phyloP scores from a whole-genome alignment of 352 stramenopile species.

The Hyaloperonospora brassicae region DNA sequence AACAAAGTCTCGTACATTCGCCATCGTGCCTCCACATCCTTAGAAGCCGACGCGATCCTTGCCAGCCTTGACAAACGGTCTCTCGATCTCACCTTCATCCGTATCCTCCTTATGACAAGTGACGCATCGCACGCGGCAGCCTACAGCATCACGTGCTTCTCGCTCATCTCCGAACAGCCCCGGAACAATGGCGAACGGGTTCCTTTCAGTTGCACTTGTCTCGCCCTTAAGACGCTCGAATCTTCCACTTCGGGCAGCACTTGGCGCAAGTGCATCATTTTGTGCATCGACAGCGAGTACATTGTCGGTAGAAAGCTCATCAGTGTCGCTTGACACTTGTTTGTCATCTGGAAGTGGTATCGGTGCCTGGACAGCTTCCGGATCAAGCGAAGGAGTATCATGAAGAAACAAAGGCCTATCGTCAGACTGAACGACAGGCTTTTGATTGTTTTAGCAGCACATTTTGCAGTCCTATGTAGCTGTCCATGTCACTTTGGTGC shows the following conservation, averaged over 20 bases:
- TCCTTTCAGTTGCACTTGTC: slow-evolving; percentile 48
- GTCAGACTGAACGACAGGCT: slow-evolving; percentile 7
- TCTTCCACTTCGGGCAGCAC: slow-evolving; percentile 9
- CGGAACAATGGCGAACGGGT: slow-evolving; percentile 52
- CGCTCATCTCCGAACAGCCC: too few relatives aligned
- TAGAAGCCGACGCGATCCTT: slow-evolving; percentile 59
- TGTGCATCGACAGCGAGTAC: neutral
- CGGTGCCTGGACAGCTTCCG: slow-evolving; percentile 25
- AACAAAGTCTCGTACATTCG: too few relatives aligned
- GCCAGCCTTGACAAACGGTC: slow-evolving; percentile 67
- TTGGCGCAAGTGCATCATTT: neutral
- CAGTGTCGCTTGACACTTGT: slow-evolving; percentile 1
- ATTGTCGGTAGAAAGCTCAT: slow-evolving; percentile 1
- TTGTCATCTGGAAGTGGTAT: neutral
- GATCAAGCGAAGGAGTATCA: slow-evolving; percentile 34
- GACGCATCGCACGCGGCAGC: too few relatives aligned
- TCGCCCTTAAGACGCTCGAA: slow-evolving; percentile 70
- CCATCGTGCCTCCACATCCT: slow-evolving; percentile 35
- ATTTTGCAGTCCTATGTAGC: neutral
- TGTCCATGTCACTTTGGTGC: slow-evolving; percentile 22
- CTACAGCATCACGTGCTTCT: too few relatives aligned
- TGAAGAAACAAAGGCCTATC: slow-evolving; percentile 41
- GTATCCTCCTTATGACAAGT: neutral
- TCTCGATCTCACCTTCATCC: slow-evolving; percentile 48
- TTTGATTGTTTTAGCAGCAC: neutral